Conservation (phyloP, 331 rosid genomes). For the Malus hybrid region DNA sequence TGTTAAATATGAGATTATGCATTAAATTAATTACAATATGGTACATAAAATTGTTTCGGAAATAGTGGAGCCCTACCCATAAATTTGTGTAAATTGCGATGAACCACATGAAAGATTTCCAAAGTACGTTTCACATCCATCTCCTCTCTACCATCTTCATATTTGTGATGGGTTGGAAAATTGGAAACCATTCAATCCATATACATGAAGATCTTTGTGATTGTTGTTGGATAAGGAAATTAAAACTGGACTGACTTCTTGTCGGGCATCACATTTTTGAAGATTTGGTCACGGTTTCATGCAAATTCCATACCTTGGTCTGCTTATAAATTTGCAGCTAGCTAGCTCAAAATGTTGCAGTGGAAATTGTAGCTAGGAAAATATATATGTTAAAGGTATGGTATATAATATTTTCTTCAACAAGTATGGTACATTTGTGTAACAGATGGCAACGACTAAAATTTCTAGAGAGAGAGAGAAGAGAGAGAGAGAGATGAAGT, state of each 20-base stretch:
- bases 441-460: background rate
- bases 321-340: background rate
- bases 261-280: background rate
- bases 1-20: background rate
- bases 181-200: background rate
- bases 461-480: background rate
- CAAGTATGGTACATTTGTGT: background rate
- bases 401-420: background rate
- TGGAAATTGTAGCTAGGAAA: background rate
- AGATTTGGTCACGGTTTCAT: background rate
- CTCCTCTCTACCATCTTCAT: background rate
- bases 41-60: background rate
- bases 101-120: background rate
- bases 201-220: background rate
- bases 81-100: background rate
- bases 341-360: background rate
- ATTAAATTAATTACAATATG: background rate
- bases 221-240: background rate
- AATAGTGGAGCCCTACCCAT: background rate
- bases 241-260: background rate
- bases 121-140: background rate
- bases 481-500: background rate
- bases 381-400: background rate
- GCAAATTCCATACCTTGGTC: background rate
- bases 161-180: background rate